phyloP scores from a whole-genome alignment of 164 flowering plant species.

The Aristolochia contorta region DNA sequence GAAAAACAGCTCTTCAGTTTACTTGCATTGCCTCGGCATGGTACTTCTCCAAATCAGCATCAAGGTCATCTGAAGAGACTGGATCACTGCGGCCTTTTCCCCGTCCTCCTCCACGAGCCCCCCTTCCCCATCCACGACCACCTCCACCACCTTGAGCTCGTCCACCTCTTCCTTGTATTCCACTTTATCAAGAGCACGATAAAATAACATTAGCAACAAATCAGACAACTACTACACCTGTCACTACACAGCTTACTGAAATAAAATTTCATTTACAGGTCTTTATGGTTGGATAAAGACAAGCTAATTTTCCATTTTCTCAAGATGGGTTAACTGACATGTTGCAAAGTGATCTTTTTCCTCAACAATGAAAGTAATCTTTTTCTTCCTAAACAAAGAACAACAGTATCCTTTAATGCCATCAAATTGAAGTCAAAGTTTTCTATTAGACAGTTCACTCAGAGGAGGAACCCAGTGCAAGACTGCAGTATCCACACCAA shows the following conservation, averaged over 20 bases:
- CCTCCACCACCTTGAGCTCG: constrained; percentile 11
- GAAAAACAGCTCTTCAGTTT: constrained; percentile 17
- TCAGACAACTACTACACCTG: no score
- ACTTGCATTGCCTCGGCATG: constrained; percentile 61
- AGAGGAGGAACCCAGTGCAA: no score
- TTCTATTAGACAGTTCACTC: no score
- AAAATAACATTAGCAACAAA: constrained; percentile 1
- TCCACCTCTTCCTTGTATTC: constrained; percentile 13
- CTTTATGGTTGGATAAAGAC: constrained; percentile 1
- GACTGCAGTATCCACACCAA: no score
- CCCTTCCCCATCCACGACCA: constrained; percentile 17
- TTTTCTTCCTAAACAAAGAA: no score
- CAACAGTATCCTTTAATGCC: no score
- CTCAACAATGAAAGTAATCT: no score
- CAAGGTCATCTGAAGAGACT: constrained; percentile 51
- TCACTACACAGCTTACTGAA: background rate
- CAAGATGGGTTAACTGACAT: no score
- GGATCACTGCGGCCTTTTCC: constrained; percentile 43
- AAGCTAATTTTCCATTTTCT: no score
- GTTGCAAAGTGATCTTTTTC: no score
- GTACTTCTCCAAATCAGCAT: constrained; percentile 64
- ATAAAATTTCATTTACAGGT: background rate
- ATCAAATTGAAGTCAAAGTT: no score
- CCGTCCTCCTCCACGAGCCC: constrained; percentile 20
- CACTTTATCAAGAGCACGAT: constrained; percentile 7